phyloP scores from a whole-genome alignment of 768 basidiomycete genomes.

The Boletus bicolor region DNA sequence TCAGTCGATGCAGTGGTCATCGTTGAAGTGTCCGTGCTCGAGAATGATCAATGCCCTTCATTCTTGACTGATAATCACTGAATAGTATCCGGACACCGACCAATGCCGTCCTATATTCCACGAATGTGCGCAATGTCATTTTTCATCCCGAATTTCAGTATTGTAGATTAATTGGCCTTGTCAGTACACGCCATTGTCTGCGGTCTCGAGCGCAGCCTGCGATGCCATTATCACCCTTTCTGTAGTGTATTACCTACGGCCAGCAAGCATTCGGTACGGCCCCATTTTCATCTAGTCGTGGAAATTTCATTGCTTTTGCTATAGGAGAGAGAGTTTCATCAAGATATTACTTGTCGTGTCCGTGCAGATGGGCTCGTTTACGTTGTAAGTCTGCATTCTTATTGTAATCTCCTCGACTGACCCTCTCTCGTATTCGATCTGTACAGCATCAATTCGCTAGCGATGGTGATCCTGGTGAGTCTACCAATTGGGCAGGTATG shows the following conservation, averaged over 20 bases:
- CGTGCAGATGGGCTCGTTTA: conserved; percentile 13
- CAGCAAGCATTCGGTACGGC: conserved; percentile 3
- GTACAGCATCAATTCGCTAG: conserved; percentile 9
- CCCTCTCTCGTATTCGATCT: not conserved
- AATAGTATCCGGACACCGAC: conserved; percentile 6
- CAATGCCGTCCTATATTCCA: not conserved
- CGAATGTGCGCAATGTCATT: not conserved
- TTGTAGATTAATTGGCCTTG: not conserved
- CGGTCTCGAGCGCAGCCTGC: conserved; percentile 3
- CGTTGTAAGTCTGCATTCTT: conserved; percentile 7
- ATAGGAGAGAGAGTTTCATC: conserved; percentile 6
- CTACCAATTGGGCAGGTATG: not conserved
- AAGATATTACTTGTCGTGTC: conserved; percentile 7
- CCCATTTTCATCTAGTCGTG: not conserved
- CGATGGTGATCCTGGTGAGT: conserved; percentile 12
- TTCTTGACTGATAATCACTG: not conserved
- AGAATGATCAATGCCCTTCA: not conserved
- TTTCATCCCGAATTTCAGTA: not conserved
- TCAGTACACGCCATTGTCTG: not conserved
- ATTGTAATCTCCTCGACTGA: not conserved
- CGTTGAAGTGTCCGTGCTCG: conserved; percentile 2
- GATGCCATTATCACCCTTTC: conserved; percentile 12
- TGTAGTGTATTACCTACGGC: conserved; percentile 11
- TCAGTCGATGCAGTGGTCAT: not conserved
- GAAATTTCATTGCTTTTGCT: not conserved